Evolutionary conservation across 306 rosid genomes (phyloP), one percentile per base, ranked within the genome.

Genomic region (Echinosophora koreensis): DNA sequence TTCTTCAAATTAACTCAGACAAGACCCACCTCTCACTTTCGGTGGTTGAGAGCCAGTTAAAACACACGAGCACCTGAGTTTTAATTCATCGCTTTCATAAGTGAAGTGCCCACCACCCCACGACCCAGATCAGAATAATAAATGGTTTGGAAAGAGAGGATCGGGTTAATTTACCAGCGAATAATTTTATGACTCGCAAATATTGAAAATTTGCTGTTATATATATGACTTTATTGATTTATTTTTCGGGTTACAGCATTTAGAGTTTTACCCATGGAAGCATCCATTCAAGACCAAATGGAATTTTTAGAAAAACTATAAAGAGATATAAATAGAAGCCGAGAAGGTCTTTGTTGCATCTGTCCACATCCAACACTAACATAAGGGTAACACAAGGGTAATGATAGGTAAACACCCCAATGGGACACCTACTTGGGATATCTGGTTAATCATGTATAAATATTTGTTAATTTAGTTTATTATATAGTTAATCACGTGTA

Each of bases 71-170:
- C 84, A 87, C 68, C 38, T 18, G 2, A 22, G 79, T 83, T 81
- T n/a, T n/a, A n/a, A n/a, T n/a, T n/a, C n/a, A 81, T 86, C 91
- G 56, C 90, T 84, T 37, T 90, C 94, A 77, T n/a, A n/a, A 2
- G 38, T 10, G 6, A 39, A 30, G 41, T 49, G 47, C 47, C 58
- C 77, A 30, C 56, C 73, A 61, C 69, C 64, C 46, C 78, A 62
- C 78, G n/a, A n/a, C n/a, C n/a, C n/a, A n/a, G n/a, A n/a, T n/a
- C n/a, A n/a, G n/a, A n/a, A n/a, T n/a, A n/a, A n/a, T n/a, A n/a
- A n/a, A n/a, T n/a, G 35, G 58, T 71, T 15, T 42, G 15, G 15
- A 16, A 3, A 5, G 41, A 11, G 5, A 6, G 16, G 59, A 41
- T 49, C 49, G 22, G 16, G 3, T 32, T 66, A 22, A 73, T 65